Conservation (phyloP, 352 stramenopile genomes). For the Phytopythium helicoides region DNA sequence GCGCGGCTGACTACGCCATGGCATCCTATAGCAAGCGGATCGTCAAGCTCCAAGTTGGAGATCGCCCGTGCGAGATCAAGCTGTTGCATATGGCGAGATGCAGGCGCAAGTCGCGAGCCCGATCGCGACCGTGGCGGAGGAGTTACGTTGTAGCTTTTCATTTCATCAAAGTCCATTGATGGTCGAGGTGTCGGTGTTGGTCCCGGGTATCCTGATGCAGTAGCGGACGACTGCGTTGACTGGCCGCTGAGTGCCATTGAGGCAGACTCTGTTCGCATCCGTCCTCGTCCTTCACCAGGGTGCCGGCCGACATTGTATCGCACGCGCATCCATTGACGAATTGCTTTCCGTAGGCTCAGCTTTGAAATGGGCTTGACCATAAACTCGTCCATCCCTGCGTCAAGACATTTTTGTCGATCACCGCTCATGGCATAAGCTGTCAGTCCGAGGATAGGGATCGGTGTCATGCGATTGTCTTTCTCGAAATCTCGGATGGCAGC, state of each 20-base stretch:
- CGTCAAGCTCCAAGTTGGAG: constrained; percentile 75
- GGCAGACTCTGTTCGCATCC: constrained; percentile 3
- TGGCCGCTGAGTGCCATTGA: not conserved
- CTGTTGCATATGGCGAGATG: constrained; percentile 75
- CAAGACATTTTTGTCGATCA: constrained; percentile 70
- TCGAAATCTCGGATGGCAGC: constrained; percentile 62
- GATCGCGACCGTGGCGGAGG: constrained; percentile 7
- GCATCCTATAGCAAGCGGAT: constrained; percentile 66
- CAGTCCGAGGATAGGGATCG: constrained; percentile 64
- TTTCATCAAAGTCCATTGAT: constrained; percentile 26
- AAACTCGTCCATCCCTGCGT: constrained; percentile 73
- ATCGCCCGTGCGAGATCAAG: constrained; percentile 73
- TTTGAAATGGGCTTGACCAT: constrained; percentile 82
- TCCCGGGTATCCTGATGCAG: constrained; percentile 17
- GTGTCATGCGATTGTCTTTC: constrained; percentile 49
- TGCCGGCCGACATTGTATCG: constrained; percentile 43
- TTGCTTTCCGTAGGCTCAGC: constrained; percentile 52
- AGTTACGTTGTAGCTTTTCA: constrained; percentile 15
- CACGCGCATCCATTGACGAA: constrained; percentile 65
- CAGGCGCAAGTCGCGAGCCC: constrained; percentile 38
- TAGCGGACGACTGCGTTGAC: not conserved
- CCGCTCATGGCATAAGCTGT: constrained; percentile 76
- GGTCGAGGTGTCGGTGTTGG: constrained; percentile 28
- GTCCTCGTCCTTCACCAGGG: constrained; percentile 3
- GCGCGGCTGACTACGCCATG: constrained; percentile 30